Evolutionary conservation across 2,329 filamentous ascomycete species (phyloP).

Genomic region (Capronia americana): DNA sequence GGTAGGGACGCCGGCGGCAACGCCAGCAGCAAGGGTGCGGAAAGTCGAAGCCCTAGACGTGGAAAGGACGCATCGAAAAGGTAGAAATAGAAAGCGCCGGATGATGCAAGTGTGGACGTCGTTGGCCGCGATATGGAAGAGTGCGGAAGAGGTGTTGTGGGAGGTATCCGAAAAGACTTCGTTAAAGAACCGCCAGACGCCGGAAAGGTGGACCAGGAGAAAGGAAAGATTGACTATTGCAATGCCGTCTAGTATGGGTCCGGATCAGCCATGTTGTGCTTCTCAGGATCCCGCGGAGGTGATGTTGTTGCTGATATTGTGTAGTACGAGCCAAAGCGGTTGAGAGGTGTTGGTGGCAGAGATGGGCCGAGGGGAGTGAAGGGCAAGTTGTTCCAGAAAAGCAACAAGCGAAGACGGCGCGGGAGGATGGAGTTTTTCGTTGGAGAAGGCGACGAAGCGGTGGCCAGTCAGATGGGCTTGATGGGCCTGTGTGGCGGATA

Average conservation of each 20-base stretch:
- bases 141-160: conserved; percentile 17
- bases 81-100: conserved; percentile 11
- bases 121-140: conserved; percentile 18
- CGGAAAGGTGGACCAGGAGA: conserved; percentile 17
- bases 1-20: background rate
- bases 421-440: conserved; percentile 8
- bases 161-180: conserved; percentile 23
- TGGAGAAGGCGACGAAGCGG: conserved; percentile 6
- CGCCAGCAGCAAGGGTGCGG: background rate
- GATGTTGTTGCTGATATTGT: conserved; percentile 17
- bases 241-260: conserved; percentile 21
- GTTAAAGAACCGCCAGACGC: conserved; percentile 31
- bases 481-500: background rate
- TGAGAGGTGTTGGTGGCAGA: background rate
- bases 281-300: conserved; percentile 20
- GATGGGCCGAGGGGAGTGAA: conserved; percentile 12
- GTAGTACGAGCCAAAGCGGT: background rate
- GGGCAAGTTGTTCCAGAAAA: conserved; percentile 6
- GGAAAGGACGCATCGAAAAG: background rate
- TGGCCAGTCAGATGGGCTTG: background rate
- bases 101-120: conserved; percentile 17
- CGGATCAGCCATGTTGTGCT: conserved; percentile 31
- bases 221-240: conserved; percentile 8
- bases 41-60: background rate
- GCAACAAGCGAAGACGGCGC: conserved; percentile 2